A percentile compares a stretch with the other conserved stretches of the same genome.
phyloP scores from a whole-genome alignment of 176 grass and related monocot genomes.

The Aegilops speltoides region DNA sequence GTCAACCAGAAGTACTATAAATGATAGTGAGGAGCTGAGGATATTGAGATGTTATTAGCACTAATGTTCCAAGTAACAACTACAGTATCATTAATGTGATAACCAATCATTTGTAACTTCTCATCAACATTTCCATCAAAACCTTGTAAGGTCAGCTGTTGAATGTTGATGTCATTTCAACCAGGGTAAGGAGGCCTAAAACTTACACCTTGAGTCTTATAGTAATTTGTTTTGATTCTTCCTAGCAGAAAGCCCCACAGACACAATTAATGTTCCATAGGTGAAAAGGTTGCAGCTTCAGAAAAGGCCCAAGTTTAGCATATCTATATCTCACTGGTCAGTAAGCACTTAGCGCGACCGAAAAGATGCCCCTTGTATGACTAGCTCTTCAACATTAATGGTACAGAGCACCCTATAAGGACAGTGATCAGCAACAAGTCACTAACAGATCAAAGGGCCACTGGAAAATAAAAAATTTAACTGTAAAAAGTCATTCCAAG shows the following conservation, averaged over 20 bases:
- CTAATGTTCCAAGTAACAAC: not conserved
- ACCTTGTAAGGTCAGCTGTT: not conserved
- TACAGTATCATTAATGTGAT: not conserved
- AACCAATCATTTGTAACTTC: not conserved
- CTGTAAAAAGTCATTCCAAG: conserved; percentile 11
- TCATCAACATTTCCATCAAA: not conserved
- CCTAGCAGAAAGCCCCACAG: not conserved
- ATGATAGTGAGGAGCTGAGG: not conserved
- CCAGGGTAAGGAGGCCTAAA: not conserved
- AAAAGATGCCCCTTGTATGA: not conserved
- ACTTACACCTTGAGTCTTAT: not conserved
- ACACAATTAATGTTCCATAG: not conserved
- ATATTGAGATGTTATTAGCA: not conserved
- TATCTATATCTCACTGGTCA: not conserved
- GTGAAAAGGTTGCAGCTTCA: not conserved
- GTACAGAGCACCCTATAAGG: conserved; percentile 3
- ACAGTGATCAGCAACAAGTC: not conserved
- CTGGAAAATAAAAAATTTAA: not conserved
- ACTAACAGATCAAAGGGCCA: not conserved
- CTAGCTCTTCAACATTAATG: not conserved
- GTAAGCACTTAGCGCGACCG: not conserved
- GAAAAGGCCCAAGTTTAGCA: not conserved
- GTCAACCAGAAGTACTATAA: not conserved
- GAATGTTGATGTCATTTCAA: not conserved
- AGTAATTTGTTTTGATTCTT: not conserved